These are phyloP conservation scores for Mycena sanguinolenta DNA, from an alignment of 768 basidiomycete species.

Conservation along the genomic window DNA sequence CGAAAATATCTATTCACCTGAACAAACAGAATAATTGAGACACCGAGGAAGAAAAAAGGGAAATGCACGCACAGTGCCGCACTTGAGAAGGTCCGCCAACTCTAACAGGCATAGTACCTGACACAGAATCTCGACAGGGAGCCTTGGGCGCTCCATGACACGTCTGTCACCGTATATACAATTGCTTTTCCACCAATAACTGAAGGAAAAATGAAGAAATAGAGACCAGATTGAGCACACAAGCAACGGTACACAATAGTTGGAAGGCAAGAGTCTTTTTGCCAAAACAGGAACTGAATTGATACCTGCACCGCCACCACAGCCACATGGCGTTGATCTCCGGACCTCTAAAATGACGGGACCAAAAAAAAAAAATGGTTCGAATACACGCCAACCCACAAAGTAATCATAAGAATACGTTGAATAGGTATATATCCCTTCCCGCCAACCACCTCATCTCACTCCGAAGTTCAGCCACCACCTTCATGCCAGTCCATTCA, in stretches of 20 bases:
- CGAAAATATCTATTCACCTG: constrained; percentile 58
- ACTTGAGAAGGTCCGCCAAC: constrained; percentile 17
- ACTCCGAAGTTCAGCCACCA: background rate
- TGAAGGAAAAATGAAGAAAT: background rate
- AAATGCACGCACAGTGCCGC: constrained; percentile 26
- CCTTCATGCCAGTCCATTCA: constrained; percentile 52
- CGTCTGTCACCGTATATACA: background rate
- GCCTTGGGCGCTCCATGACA: constrained; percentile 25
- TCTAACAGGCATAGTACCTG: constrained; percentile 23
- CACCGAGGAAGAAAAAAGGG: background rate
- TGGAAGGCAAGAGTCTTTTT: background rate
- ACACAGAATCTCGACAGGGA: constrained; percentile 30
- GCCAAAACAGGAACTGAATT: background rate
- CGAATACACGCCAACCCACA: no score
- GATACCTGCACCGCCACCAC: background rate
- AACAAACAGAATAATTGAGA: background rate
- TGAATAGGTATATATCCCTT: background rate
- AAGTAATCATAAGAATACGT: background rate
- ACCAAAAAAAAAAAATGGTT: background rate
- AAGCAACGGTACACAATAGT: background rate
- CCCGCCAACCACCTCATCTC: background rate
- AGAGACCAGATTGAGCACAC: background rate
- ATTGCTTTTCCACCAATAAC: background rate
- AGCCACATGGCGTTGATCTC: background rate
- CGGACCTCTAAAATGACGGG: no score